A percentile compares a stretch with the other conserved stretches of the same genome.
These are phyloP conservation scores for Russula vinacea DNA, from an alignment of 768 basidiomycete genomes.

Conservation along the genomic window DNA sequence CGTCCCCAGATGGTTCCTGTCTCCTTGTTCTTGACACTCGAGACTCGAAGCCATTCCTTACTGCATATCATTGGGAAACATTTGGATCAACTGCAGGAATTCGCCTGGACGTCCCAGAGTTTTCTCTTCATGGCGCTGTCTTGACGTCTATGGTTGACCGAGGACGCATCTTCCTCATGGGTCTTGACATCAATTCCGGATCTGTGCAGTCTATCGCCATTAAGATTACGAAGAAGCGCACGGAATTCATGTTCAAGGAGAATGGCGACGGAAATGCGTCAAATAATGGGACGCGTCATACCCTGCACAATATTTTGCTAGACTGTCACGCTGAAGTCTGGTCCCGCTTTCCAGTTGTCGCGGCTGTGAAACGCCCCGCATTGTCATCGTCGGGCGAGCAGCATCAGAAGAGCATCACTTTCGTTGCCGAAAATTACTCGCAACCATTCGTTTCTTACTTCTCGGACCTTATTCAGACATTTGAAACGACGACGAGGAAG, in stretches of 20 bases:
- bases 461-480: constrained; percentile 42
- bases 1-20: constrained; percentile 56
- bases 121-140: constrained; percentile 32
- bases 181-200: constrained; percentile 38
- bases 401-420: constrained; percentile 40
- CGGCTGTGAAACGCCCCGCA: constrained; percentile 17
- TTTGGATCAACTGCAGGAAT: constrained; percentile 53
- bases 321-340: constrained; percentile 24
- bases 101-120: constrained; percentile 36
- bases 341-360: constrained; percentile 20
- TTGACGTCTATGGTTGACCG: constrained; percentile 49
- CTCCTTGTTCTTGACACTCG: constrained; percentile 39
- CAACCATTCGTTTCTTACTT: constrained; percentile 45
- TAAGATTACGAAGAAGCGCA: constrained; percentile 53
- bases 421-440: constrained; percentile 43
- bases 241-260: constrained; percentile 55
- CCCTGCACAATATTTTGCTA: constrained; percentile 41
- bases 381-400: constrained; percentile 31
- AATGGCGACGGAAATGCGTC: constrained; percentile 36
- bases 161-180: constrained; percentile 44
- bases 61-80: constrained; percentile 53
- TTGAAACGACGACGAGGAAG: constrained; percentile 51
- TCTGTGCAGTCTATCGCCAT: constrained; percentile 45
- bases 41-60: constrained; percentile 29
- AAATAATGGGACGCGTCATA: constrained; percentile 27